A percentile compares a stretch with the other conserved stretches of the same genome.
These are phyloP conservation scores for Carallia pectinifolia DNA, from an alignment of 345 rosid species.

Conservation along the genomic window DNA sequence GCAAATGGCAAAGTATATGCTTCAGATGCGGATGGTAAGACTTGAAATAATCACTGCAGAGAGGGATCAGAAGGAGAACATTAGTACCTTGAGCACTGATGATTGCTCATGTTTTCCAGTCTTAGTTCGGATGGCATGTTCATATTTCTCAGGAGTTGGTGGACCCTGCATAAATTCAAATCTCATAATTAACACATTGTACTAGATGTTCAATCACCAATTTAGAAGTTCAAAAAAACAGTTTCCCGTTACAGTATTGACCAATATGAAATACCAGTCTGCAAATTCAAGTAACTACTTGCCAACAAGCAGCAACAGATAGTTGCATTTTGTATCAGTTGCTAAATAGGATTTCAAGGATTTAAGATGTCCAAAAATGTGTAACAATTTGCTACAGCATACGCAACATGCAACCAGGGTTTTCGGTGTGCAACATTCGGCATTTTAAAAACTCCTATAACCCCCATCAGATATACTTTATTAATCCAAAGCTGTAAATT, in stretches of 20 bases:
- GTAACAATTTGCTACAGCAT: too few species aligned
- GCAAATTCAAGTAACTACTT: not conserved
- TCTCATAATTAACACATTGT: not conserved
- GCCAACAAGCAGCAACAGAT: not conserved
- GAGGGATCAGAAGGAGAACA: not conserved
- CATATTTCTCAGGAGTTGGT: constrained; percentile 77
- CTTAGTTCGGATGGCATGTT: constrained; percentile 47
- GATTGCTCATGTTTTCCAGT: constrained; percentile 51
- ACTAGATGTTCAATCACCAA: not conserved
- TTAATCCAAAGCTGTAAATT: constrained; percentile 12
- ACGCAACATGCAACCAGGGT: too few species aligned
- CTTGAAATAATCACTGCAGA: not conserved
- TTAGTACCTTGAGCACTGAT: constrained; percentile 54
- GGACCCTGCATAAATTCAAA: constrained; percentile 52
- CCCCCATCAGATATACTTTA: not conserved
- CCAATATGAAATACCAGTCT: not conserved
- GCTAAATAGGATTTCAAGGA: too few species aligned
- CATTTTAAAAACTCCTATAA: not conserved
- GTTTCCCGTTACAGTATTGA: not conserved
- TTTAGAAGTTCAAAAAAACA: not conserved
- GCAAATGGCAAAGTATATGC: constrained; percentile 16
- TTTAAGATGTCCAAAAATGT: too few species aligned
- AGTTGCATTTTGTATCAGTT: not conserved
- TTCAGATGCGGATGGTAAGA: constrained; percentile 3
- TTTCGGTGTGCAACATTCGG: too few species aligned